Base-by-base conservation (phyloP, 495 filamentous ascomycete species). In the Lasiosphaeria hispida region DNA sequence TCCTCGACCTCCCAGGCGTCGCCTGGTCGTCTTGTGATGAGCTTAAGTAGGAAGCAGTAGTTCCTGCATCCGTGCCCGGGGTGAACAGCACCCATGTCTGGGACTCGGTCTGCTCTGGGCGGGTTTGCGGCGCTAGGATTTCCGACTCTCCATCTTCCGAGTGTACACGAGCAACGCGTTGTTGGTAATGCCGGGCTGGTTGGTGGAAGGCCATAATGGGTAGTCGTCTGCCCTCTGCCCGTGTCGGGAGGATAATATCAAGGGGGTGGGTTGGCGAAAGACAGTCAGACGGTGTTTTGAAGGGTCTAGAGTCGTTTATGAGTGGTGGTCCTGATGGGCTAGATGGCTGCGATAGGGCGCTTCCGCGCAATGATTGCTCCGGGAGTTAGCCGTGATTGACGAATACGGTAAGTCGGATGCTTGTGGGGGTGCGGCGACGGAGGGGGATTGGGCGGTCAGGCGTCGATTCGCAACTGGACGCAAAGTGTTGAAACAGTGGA, bases 71-170 rank as follows among this genome's bases (percentile, higher is more conserved):
- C 17, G 85, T 83, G 14, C 82, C 77, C 4, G 92, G 91, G 10
- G 91, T 91, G 75, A 98, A 98, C 62, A 98, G 83, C 43, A 98
- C 85, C 95, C 94, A 97, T 84, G 96, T 92, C 68, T 92, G 86
- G 4, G 90, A 84, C 49, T 96, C 88, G 65, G 87, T 84, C 41
- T 81, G 64, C 15, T 64, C 65, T 35, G 59, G 71, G 61, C 53
- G 67, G 58, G 61, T 68, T 50, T 69, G 71, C 42, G 67, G 74
- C 18, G 79, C 72, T 36, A 74, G 66, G 37, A 75, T 67, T 4
- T 75, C 75, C 5, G 75, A 67, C 15, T 73, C 72, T 11, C 74
- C 70, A 55, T 80, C 78, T 10, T 81, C 69, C 7, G 76, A 60
- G n/a, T 65, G 59, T 41, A 58, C 56, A 30, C 61, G 70, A 15